Percentiles rank a stretch among this genome's conserved stretches.
Conservation (phyloP, 768 basidiomycete genomes). For the Rhodotorula kratochvilovae region DNA sequence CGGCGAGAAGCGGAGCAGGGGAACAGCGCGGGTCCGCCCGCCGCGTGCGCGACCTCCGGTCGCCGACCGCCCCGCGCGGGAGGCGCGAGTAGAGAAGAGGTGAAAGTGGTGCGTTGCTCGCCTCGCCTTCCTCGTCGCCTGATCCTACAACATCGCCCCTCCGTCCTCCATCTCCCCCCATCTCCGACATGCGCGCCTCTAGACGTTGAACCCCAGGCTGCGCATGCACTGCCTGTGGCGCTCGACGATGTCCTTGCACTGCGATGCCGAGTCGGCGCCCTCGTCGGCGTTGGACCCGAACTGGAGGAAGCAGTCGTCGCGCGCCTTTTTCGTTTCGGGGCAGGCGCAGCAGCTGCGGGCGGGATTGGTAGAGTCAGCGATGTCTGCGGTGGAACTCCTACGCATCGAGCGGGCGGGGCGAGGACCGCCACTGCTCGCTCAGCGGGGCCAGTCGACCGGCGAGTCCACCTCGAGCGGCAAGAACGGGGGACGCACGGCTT, state of each 20-base stretch:
- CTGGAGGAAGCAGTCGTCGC: conserved; percentile 90
- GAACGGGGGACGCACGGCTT: conserved; percentile 91
- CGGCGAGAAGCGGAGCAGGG: too few species aligned
- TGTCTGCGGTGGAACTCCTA: background rate
- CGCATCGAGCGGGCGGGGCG: background rate
- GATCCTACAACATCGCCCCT: background rate
- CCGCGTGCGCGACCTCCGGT: too few species aligned
- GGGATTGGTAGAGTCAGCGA: background rate
- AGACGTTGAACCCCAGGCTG: conserved; percentile 74
- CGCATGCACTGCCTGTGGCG: conserved; percentile 88
- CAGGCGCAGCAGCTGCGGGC: conserved; percentile 86
- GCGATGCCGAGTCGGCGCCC: conserved; percentile 61
- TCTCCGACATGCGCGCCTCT: conserved; percentile 16
- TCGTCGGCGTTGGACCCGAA: conserved; percentile 52
- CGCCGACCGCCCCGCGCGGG: too few species aligned
- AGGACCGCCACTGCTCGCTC: too few species aligned
- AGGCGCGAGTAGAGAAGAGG: too few species aligned
- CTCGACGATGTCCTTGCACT: conserved; percentile 74
- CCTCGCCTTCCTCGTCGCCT: too few species aligned
- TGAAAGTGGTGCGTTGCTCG: too few species aligned
- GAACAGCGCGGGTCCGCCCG: too few species aligned
- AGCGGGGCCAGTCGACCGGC: too few species aligned
- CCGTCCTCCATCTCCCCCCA: background rate
- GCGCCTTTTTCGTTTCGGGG: conserved; percentile 81
- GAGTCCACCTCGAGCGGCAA: too few species aligned